phyloP scores from a whole-genome alignment of 2,329 filamentous ascomycete genomes.

The Epichloe festucae region DNA sequence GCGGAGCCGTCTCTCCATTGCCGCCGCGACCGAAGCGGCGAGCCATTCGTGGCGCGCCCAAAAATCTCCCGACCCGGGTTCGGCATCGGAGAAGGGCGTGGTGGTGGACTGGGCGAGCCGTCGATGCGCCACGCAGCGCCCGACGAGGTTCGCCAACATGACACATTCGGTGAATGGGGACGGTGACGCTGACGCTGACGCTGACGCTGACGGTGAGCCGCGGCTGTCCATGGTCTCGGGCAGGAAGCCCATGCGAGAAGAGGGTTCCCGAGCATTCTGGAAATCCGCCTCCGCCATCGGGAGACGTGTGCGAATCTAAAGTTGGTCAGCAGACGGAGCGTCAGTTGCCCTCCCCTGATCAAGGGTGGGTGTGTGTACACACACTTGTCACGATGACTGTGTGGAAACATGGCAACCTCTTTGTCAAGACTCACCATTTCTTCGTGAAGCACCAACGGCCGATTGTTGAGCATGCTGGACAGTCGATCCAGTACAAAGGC shows the following conservation, averaged over 20 bases:
- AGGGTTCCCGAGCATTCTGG: background rate
- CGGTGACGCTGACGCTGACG: background rate
- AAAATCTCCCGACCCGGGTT: background rate
- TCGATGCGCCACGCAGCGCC: background rate
- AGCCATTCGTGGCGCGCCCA: background rate
- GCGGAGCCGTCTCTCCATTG: background rate
- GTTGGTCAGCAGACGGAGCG: no score
- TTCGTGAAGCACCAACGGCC: background rate
- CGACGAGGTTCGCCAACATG: background rate
- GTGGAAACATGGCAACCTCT: background rate
- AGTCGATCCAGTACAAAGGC: background rate
- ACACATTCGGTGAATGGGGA: background rate
- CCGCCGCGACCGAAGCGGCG: background rate
- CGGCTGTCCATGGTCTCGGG: background rate
- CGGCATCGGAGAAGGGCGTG: background rate
- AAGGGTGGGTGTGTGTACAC: background rate
- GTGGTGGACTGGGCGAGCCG: background rate
- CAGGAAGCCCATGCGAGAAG: background rate
- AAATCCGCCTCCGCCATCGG: background rate
- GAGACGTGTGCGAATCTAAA: background rate
- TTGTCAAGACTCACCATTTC: background rate
- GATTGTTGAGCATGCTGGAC: background rate
- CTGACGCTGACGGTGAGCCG: no score
- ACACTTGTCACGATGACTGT: background rate
- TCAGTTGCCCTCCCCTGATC: no score